Conservation (phyloP, 352 stramenopile species). For the Globisporangium megalacanthum region DNA sequence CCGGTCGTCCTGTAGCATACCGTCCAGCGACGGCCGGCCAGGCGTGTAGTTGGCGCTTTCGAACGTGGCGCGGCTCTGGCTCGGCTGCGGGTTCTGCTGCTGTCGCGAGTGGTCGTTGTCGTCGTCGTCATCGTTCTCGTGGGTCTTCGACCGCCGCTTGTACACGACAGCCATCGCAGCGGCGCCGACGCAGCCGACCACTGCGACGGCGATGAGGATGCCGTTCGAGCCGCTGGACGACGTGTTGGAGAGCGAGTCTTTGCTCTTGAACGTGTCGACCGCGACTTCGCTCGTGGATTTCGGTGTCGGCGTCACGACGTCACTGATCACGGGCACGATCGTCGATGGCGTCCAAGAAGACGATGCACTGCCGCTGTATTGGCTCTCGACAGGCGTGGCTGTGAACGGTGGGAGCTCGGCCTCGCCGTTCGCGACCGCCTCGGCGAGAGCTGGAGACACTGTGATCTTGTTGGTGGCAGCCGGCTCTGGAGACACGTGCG, state of each 20-base stretch:
- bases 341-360: background rate
- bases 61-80: conserved; percentile 8
- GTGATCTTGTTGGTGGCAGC: conserved; percentile 11
- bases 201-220: conserved; percentile 1
- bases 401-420: conserved; percentile 6
- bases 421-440: conserved; percentile 12
- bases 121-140: background rate
- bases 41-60: conserved; percentile 14
- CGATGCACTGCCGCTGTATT: background rate
- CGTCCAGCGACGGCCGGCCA: conserved; percentile 7
- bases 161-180: conserved; percentile 10
- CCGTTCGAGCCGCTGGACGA: background rate
- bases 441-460: conserved; percentile 5
- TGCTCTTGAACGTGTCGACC: conserved; percentile 15
- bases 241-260: background rate
- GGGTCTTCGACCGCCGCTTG: conserved; percentile 1
- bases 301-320: background rate
- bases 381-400: conserved; percentile 8
- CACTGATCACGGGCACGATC: background rate
- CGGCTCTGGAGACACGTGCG: background rate
- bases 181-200: conserved; percentile 3
- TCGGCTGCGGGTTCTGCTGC: conserved; percentile 5
- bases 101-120: conserved; percentile 2
- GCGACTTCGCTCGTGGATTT: conserved; percentile 5
- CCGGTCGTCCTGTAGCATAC: conserved; percentile 12